Base-by-base conservation (phyloP, 1,284 basidiomycete genomes). In the Trametes sp. region DNA sequence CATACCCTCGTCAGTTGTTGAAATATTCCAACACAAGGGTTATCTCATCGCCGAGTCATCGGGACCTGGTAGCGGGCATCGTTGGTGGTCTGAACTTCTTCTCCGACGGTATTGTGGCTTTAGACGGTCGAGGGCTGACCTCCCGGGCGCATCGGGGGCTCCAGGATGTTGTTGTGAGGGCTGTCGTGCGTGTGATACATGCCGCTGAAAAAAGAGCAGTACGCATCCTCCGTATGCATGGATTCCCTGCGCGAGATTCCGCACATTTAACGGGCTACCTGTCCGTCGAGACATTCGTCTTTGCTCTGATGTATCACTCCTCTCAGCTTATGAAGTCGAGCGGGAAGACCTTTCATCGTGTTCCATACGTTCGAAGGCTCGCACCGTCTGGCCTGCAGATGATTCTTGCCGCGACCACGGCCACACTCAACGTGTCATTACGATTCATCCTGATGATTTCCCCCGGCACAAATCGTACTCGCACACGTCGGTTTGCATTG, bases 11-110 rank as follows among this genome's bases (percentile, higher is more conserved):
- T n/a, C n/a, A n/a, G n/a, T n/a, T n/a, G n/a, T n/a, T n/a, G n/a
- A n/a, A n/a, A n/a, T n/a, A n/a, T n/a, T n/a, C n/a, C n/a, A n/a
- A n/a, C n/a, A n/a, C n/a, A n/a, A n/a, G n/a, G n/a, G n/a, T n/a
- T n/a, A n/a, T n/a, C n/a, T n/a, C n/a, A 79, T 75, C 87, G 84
- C 73, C 88, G 87, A 28, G 87, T 76, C 61, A 83, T 82, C 41
- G 87, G 87, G 70, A 82, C 87, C 19, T 76, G 77, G n/a, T 82
- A 82, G 58, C 84, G 79, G 9, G 84, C 87, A 56, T 85, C 84
- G 76, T 85, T 88, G 60, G 87, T 83, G 57, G 86, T 80, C 58
- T 83, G 82, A 1, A 65, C 56, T 44, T 59, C 55, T 21, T 51
- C 54, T 46, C 45, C 54, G 24, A 48, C 26, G 16, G 52, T 56